These are phyloP conservation scores for Simplicillium aogashimaense DNA, from an alignment of 2,329 filamentous ascomycete species.

Conservation along the genomic window DNA sequence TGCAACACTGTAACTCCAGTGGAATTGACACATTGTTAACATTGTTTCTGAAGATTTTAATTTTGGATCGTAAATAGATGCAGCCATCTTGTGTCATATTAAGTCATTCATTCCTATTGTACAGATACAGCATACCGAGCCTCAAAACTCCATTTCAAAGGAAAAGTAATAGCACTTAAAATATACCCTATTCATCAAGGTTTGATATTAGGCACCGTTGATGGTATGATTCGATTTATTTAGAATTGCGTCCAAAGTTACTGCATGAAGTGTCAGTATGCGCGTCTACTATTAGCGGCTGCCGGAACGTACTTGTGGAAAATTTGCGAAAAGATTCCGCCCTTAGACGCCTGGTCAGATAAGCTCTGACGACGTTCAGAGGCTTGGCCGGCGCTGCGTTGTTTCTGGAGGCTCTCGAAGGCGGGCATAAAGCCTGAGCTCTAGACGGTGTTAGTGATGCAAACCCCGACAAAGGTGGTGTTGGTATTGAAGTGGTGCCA, in stretches of 20 bases:
- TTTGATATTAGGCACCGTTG: neutral
- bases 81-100: too few relatives aligned
- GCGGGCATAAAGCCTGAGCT: slow-evolving; percentile 34
- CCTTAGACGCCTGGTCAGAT: slow-evolving; percentile 38
- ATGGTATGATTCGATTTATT: neutral
- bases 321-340: slow-evolving; percentile 42
- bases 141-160: neutral
- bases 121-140: too few relatives aligned
- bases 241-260: slow-evolving; percentile 2
- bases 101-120: too few relatives aligned
- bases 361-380: slow-evolving; percentile 43
- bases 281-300: neutral
- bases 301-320: slow-evolving; percentile 42
- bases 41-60: too few relatives aligned
- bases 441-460: slow-evolving; percentile 12
- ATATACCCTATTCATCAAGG: neutral
- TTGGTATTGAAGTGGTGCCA: too few relatives aligned
- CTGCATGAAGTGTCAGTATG: neutral
- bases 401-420: slow-evolving; percentile 43
- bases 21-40: too few relatives aligned
- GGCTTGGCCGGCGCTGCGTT: slow-evolving; percentile 34
- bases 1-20: too few relatives aligned
- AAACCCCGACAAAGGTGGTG: too few relatives aligned
- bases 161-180: neutral
- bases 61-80: too few relatives aligned